phyloP scores from a whole-genome alignment of 2,329 filamentous ascomycete species.

The Bertia moriformis region DNA sequence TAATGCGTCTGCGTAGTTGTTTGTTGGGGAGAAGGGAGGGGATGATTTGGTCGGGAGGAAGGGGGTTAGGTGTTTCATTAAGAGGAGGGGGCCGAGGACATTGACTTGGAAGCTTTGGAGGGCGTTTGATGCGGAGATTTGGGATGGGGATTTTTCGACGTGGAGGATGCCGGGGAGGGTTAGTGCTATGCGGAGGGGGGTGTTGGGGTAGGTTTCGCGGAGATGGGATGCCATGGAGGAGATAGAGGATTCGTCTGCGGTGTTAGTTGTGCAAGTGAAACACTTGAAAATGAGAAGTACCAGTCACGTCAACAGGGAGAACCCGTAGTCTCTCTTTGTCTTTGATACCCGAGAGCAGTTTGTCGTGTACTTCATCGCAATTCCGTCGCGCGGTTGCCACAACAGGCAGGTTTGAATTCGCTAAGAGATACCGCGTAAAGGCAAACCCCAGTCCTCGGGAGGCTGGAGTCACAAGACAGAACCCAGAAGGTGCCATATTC shows the following conservation, averaged over 20 bases:
- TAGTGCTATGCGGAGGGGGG: neutral
- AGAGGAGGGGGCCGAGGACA: neutral
- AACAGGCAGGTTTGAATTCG: neutral
- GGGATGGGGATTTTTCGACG: neutral
- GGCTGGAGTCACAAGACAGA: neutral
- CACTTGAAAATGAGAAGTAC: neutral
- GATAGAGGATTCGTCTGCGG: neutral
- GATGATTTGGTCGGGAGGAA: neutral
- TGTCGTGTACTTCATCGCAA: neutral
- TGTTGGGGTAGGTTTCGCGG: neutral
- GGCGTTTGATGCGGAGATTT: neutral
- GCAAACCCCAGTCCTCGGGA: neutral
- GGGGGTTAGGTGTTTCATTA: neutral
- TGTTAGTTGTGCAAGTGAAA: neutral
- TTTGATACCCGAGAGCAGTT: neutral
- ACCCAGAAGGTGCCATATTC: too few relatives aligned
- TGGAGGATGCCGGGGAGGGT: neutral
- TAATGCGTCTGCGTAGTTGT: neutral
- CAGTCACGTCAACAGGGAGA: neutral
- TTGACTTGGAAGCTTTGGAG: neutral
- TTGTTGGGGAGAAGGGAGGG: neutral
- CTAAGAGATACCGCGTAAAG: neutral
- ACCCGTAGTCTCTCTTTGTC: neutral
- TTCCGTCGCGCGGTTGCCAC: neutral
- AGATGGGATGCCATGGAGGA: neutral